These are phyloP conservation scores for Gossypium rotundifolium DNA, from an alignment of 345 rosid genomes.

Conservation along the genomic window DNA sequence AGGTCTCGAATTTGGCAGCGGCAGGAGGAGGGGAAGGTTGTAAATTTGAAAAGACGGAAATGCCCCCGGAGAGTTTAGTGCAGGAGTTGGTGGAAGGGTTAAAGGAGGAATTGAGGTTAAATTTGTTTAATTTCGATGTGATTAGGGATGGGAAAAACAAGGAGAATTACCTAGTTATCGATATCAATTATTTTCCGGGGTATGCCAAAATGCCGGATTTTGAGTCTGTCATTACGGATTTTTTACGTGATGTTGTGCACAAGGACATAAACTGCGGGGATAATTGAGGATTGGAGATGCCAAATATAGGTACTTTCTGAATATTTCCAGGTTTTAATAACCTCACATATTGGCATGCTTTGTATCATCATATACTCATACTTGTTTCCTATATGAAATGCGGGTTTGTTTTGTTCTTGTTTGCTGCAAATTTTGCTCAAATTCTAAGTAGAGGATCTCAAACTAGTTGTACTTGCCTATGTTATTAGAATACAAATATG, in stretches of 20 bases:
- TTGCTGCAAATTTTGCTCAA: background rate
- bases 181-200: slow-evolving; percentile 71
- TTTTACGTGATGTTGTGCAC: slow-evolving; percentile 35
- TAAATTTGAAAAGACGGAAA: slow-evolving; percentile 36
- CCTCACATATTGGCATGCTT: background rate
- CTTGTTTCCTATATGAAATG: too few species aligned
- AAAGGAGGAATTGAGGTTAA: slow-evolving; percentile 44
- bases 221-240: slow-evolving; percentile 45
- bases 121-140: slow-evolving; percentile 59
- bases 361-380: too few species aligned
- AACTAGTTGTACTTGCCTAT: background rate
- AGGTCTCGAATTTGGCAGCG: slow-evolving; percentile 41
- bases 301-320: background rate
- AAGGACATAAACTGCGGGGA: slow-evolving; percentile 14
- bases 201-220: slow-evolving; percentile 58
- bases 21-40: slow-evolving; percentile 11
- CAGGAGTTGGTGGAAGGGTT: slow-evolving; percentile 37
- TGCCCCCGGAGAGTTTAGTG: slow-evolving; percentile 48
- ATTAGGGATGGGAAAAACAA: slow-evolving; percentile 49
- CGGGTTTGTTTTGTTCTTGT: background rate
- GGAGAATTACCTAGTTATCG: slow-evolving; percentile 45
- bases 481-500: too few species aligned
- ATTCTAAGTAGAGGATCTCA: background rate
- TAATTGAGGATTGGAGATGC: background rate
- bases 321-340: background rate